A percentile compares a stretch with the other conserved stretches of the same genome.
Evolutionary conservation across 2,329 filamentous ascomycete species (phyloP).

Genomic region (Pleoardoris graminearum): DNA sequence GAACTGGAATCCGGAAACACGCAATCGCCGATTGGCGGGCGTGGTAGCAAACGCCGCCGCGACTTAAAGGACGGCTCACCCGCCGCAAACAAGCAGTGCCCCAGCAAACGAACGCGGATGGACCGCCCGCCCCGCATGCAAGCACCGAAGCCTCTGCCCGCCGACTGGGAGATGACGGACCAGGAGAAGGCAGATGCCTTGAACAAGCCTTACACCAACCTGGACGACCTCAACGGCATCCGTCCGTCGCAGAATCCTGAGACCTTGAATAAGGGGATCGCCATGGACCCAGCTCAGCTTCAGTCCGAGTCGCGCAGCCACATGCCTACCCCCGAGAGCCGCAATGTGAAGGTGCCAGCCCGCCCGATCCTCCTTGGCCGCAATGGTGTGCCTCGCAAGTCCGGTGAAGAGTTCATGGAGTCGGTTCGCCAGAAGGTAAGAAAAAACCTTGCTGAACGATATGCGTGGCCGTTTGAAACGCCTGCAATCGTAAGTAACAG

Average conservation of each 20-base stretch:
- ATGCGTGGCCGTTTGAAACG: neutral
- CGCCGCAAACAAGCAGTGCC: neutral
- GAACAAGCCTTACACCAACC: neutral
- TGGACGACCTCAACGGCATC: neutral
- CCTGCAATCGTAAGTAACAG: constrained; percentile 6
- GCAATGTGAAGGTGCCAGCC: neutral
- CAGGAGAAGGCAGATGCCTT: neutral
- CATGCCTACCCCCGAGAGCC: neutral
- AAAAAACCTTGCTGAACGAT: constrained; percentile 1
- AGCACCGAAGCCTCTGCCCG: neutral
- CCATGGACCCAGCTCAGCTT: neutral
- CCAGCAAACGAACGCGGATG: neutral
- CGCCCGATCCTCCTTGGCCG: neutral
- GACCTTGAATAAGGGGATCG: neutral
- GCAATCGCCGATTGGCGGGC: neutral
- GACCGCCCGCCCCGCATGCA: neutral
- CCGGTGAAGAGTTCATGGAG: constrained; percentile 11
- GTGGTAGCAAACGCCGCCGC: neutral
- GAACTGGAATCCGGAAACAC: constrained; percentile 8
- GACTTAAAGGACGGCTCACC: neutral
- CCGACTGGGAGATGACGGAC: neutral
- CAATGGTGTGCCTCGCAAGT: constrained; percentile 4
- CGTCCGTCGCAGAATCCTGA: neutral
- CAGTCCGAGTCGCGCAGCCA: neutral
- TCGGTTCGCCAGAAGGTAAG: constrained; percentile 8